These are phyloP conservation scores for Fraxinus platypoda DNA, from an alignment of 305 asterid genomes.

Conservation along the genomic window DNA sequence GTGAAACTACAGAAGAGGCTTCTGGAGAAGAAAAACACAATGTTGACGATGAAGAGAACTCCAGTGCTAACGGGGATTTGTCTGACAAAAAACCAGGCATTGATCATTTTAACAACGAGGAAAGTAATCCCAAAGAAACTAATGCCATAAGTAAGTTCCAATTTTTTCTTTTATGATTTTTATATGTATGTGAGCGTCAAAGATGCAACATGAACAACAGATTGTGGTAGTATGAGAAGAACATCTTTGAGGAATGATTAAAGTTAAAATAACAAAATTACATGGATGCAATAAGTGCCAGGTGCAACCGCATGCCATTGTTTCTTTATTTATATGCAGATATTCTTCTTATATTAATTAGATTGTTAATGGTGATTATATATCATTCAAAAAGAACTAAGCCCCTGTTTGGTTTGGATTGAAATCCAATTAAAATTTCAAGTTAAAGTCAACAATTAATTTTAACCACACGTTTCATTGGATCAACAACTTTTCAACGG, in stretches of 20 bases:
- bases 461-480: no score
- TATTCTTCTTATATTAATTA: neutral
- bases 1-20: slow-evolving; percentile 38
- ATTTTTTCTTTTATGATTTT: slow-evolving; percentile 3
- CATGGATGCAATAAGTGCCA: neutral
- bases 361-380: neutral
- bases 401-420: no score
- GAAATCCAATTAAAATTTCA: no score
- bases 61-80: slow-evolving; percentile 23
- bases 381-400: neutral
- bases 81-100: slow-evolving; percentile 48
- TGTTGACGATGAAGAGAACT: slow-evolving; percentile 22
- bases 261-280: neutral
- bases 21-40: slow-evolving; percentile 35
- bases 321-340: neutral
- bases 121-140: slow-evolving; percentile 62
- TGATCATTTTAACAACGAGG: slow-evolving; percentile 73
- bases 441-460: no score
- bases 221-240: neutral
- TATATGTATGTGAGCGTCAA: neutral
- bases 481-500: no score
- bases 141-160: slow-evolving; percentile 73
- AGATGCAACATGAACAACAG: neutral
- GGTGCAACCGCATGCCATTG: neutral
- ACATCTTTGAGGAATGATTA: neutral